phyloP scores from a whole-genome alignment of 306 rosid genomes.

The Abrus pulchellus region DNA sequence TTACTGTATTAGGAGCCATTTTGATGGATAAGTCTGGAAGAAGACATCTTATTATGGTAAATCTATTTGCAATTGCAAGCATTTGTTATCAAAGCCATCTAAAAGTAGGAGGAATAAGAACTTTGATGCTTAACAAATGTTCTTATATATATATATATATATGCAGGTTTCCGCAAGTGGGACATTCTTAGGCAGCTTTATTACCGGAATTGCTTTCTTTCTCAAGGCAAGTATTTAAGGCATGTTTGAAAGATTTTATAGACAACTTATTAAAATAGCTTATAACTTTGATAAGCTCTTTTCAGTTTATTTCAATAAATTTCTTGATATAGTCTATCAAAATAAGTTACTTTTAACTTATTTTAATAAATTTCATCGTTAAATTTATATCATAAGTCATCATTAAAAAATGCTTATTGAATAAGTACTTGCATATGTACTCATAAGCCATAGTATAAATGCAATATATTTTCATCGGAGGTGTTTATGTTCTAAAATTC shows the following conservation, averaged over 20 bases:
- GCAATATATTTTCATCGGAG: background rate
- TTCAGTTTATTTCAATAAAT: too few relatives aligned
- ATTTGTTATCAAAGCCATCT: background rate
- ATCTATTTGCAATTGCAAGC: background rate
- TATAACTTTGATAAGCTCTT: too few relatives aligned
- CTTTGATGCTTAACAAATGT: conserved; percentile 16
- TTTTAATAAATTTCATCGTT: too few relatives aligned
- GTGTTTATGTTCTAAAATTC: conserved; percentile 19
- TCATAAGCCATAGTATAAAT: background rate
- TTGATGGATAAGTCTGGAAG: conserved; percentile 80
- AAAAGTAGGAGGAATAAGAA: background rate
- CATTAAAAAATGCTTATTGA: too few relatives aligned
- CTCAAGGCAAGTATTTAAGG: conserved; percentile 55
- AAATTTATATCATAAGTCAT: too few relatives aligned
- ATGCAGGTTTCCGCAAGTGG: conserved; percentile 69
- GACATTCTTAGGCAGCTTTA: conserved; percentile 73
- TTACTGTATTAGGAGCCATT: conserved; percentile 68
- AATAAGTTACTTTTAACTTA: too few relatives aligned
- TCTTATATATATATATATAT: background rate
- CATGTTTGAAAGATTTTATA: too few relatives aligned
- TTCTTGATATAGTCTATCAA: too few relatives aligned
- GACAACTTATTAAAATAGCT: too few relatives aligned
- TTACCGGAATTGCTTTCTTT: conserved; percentile 69
- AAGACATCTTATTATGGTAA: conserved; percentile 73
- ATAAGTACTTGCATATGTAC: too few relatives aligned